Conservation (phyloP, 139 green algal genomes). For the Edaphochlamys debaryana region DNA sequence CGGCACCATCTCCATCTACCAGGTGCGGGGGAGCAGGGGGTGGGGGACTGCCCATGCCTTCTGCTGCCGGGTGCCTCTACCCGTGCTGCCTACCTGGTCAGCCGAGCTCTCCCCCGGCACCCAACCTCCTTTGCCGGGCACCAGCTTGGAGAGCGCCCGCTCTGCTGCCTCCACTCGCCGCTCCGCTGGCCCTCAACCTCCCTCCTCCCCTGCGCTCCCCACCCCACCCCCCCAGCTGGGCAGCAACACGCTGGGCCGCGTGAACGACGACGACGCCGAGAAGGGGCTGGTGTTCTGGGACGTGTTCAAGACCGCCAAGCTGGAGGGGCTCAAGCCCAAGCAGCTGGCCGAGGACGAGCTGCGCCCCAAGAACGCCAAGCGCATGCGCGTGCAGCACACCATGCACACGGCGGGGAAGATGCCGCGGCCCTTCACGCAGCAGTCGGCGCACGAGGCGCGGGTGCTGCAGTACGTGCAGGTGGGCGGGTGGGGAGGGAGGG, state of each 20-base stretch:
- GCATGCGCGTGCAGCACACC: conserved; percentile 65
- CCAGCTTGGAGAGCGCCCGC: too few relatives aligned
- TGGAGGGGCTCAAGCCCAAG: conserved; percentile 63
- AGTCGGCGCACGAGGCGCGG: conserved; percentile 61
- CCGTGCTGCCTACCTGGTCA: too few relatives aligned
- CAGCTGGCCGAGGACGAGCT: conserved; percentile 55
- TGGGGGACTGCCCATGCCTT: too few relatives aligned
- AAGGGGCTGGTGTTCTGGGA: conserved; percentile 76
- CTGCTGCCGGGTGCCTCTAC: too few relatives aligned
- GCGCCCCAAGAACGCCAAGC: conserved; percentile 74
- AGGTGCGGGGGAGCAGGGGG: conserved; percentile 34
- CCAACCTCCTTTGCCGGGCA: too few relatives aligned
- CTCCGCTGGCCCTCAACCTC: not conserved
- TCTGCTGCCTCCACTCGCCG: too few relatives aligned
- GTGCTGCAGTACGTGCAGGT: conserved; percentile 71
- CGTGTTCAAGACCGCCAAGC: conserved; percentile 68
- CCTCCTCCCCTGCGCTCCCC: not conserved
- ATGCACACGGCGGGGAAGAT: conserved; percentile 67
- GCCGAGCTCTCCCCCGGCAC: too few relatives aligned
- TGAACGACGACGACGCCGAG: conserved; percentile 71
- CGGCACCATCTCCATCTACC: conserved; percentile 62
- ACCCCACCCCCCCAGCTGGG: conserved; percentile 68
- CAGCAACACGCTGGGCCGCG: conserved; percentile 62
- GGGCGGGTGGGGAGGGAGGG: not conserved
- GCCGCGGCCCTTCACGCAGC: conserved; percentile 60